Conservation (phyloP, 805 yeast genomes). For the Barnettozyma salicaria region DNA sequence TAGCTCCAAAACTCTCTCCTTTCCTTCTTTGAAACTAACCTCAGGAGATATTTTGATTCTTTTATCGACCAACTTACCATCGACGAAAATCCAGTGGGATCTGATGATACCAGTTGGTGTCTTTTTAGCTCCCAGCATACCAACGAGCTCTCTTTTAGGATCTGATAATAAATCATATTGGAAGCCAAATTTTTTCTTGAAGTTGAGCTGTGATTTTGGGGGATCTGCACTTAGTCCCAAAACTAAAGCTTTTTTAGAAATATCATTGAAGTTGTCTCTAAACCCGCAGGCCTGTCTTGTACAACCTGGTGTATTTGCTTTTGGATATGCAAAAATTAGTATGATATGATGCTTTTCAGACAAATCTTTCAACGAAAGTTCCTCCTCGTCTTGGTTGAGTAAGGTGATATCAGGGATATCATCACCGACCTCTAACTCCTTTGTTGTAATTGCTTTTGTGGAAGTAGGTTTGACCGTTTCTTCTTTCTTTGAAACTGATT, state of each 20-base stretch:
- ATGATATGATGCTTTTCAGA: constrained; percentile 39
- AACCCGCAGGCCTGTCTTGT: constrained; percentile 92
- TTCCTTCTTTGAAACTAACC: constrained; percentile 53
- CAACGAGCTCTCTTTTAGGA: constrained; percentile 63
- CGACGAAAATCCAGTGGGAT: constrained; percentile 86
- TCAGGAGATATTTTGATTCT: constrained; percentile 44
- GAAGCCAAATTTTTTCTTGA: constrained; percentile 65
- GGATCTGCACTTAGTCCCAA: constrained; percentile 82
- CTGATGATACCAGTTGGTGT: constrained; percentile 69
- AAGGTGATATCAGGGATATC: constrained; percentile 59
- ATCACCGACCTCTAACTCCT: constrained; percentile 48
- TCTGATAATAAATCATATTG: constrained; percentile 75
- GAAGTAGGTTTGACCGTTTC: not conserved
- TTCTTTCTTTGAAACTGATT: not conserved
- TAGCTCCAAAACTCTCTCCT: constrained; percentile 45
- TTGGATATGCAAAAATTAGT: constrained; percentile 75
- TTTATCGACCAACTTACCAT: constrained; percentile 54
- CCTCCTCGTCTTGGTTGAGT: constrained; percentile 63
- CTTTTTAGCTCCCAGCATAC: constrained; percentile 78
- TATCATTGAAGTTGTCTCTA: constrained; percentile 54
- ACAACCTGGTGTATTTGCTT: constrained; percentile 94
- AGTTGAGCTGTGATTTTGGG: constrained; percentile 71
- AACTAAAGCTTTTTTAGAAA: constrained; percentile 51
- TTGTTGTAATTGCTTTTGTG: not conserved
- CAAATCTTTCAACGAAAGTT: constrained; percentile 42